phyloP scores from a whole-genome alignment of 106 monocot species.

The Platanthera zijinensis region DNA sequence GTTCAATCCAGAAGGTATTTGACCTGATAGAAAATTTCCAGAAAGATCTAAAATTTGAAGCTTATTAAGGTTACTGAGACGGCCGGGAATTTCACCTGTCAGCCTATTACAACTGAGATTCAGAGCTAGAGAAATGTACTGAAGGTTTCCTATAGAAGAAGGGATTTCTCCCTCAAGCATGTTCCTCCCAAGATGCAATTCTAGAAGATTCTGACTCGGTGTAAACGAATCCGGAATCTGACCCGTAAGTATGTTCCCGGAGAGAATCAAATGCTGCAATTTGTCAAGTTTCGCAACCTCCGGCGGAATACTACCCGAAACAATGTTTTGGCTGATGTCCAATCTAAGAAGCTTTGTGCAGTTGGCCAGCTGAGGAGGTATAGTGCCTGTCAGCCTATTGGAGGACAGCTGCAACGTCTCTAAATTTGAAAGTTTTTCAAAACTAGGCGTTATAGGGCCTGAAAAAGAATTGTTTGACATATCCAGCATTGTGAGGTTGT shows the following conservation, averaged over 20 bases:
- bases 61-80: constrained; percentile 48
- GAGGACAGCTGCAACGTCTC: constrained; percentile 31
- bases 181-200: constrained; percentile 62
- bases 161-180: constrained; percentile 50
- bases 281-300: constrained; percentile 24
- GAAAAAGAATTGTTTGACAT: constrained; percentile 45
- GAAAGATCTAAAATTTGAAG: constrained; percentile 61
- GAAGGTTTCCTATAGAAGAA: constrained; percentile 46
- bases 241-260: constrained; percentile 44
- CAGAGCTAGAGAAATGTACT: constrained; percentile 39
- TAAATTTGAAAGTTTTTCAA: constrained; percentile 44
- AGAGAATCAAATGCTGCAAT: constrained; percentile 43
- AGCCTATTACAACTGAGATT: constrained; percentile 50
- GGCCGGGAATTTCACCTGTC: constrained; percentile 39
- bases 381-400: constrained; percentile 44
- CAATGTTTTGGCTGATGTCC: constrained; percentile 45
- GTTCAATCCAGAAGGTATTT: constrained; percentile 38
- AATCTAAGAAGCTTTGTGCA: constrained; percentile 38
- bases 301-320: constrained; percentile 43
- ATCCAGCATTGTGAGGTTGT: constrained; percentile 63
- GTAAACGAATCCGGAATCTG: constrained; percentile 56
- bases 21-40: constrained; percentile 49
- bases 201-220: constrained; percentile 32
- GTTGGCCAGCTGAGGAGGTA: constrained; percentile 42
- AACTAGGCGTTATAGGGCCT: constrained; percentile 41